phyloP scores from a whole-genome alignment of 169 alveolate genomes.

The Sarcocystis neurona region DNA sequence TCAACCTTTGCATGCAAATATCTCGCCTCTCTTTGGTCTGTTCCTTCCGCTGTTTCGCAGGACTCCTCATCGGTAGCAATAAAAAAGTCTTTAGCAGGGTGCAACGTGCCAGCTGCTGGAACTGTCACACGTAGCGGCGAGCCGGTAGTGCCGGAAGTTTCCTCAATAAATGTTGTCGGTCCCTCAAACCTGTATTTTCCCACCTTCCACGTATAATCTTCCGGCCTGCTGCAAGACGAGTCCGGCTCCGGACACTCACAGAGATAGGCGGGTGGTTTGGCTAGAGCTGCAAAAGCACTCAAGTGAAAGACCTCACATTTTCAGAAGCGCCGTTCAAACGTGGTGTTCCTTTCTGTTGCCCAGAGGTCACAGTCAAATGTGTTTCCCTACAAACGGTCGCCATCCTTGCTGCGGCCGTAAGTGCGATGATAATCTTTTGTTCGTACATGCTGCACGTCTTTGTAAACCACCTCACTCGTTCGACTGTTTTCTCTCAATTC shows the following conservation, averaged over 20 bases:
- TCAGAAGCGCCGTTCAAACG: too few species aligned
- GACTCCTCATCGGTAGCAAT: conserved; percentile 3
- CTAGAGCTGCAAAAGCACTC: conserved; percentile 20
- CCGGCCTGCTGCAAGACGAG: conserved; percentile 17
- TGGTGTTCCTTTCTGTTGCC: too few species aligned
- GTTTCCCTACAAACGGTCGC: too few species aligned
- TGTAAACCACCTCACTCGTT: too few species aligned
- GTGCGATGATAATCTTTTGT: background rate
- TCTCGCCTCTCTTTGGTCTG: conserved; percentile 18
- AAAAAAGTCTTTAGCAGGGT: conserved; percentile 13
- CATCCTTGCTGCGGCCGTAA: background rate
- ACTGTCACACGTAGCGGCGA: background rate
- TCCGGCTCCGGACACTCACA: conserved; percentile 46
- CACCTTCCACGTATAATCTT: conserved; percentile 50
- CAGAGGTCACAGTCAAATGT: too few species aligned
- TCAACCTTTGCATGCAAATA: conserved; percentile 51
- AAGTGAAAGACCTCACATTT: too few species aligned
- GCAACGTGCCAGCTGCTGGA: conserved; percentile 24
- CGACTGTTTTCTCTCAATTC: too few species aligned
- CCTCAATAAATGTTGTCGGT: conserved; percentile 22
- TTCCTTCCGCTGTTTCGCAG: conserved; percentile 6
- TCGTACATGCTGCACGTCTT: too few species aligned
- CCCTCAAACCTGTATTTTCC: conserved; percentile 36
- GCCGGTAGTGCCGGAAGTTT: conserved; percentile 6
- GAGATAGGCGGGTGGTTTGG: background rate